Percentiles rank a stretch among this genome's conserved stretches.
phyloP scores from a whole-genome alignment of 78 protist species.

The Creolimax fragrantissima region DNA sequence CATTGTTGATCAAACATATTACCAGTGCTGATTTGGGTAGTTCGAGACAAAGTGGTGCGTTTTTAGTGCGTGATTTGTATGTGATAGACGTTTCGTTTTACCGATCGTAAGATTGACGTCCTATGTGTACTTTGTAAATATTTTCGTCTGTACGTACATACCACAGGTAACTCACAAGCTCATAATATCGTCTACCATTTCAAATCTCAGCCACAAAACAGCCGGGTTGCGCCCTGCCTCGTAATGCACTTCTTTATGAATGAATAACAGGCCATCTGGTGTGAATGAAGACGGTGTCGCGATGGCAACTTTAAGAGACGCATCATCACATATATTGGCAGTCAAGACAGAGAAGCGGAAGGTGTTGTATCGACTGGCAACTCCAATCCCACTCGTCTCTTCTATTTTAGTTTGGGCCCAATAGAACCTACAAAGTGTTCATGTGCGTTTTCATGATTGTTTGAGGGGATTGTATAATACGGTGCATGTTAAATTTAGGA shows the following conservation, averaged over 20 bases:
- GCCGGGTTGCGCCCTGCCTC: constrained; percentile 4
- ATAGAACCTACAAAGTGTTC: not conserved
- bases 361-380: not conserved
- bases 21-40: too few relatives aligned
- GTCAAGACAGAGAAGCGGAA: not conserved
- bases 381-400: not conserved
- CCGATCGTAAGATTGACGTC: too few relatives aligned
- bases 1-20: too few relatives aligned
- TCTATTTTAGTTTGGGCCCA: not conserved
- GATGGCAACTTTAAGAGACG: not conserved
- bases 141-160: too few relatives aligned
- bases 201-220: not conserved
- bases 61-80: too few relatives aligned
- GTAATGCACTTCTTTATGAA: not conserved
- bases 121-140: too few relatives aligned
- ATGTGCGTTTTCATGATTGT: too few relatives aligned
- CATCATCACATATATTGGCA: not conserved
- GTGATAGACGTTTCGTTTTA: too few relatives aligned
- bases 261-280: not conserved
- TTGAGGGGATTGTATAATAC: too few relatives aligned
- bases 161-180: not conserved
- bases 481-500: too few relatives aligned
- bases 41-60: too few relatives aligned
- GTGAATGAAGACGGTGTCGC: not conserved
- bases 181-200: not conserved